These are phyloP conservation scores for Pichia phayaonensis DNA, from an alignment of 805 yeast species.

Conservation along the genomic window DNA sequence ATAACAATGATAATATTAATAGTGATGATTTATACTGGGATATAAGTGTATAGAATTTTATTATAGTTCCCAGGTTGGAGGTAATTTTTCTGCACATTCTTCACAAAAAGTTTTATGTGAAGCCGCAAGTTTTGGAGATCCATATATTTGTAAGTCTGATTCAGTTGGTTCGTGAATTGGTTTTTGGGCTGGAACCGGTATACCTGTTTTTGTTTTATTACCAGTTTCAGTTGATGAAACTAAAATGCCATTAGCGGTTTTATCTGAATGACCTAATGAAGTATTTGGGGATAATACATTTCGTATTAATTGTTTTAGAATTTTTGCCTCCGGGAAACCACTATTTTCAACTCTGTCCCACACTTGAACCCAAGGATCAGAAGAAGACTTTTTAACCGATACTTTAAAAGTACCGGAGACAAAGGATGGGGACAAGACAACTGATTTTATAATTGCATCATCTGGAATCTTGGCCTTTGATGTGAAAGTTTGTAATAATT, in stretches of 20 bases:
- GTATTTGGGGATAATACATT: constrained; percentile 47
- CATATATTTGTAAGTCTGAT: constrained; percentile 1
- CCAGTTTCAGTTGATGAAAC: background rate
- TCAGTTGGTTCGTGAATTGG: constrained; percentile 1
- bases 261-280: constrained; percentile 60
- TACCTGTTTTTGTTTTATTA: background rate
- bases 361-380: constrained; percentile 29
- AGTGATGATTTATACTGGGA: background rate
- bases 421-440: constrained; percentile 39
- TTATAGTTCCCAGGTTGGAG: constrained; percentile 26
- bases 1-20: background rate
- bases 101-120: constrained; percentile 15
- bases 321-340: constrained; percentile 86
- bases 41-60: background rate
- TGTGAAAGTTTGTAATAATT: constrained; percentile 69
- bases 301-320: constrained; percentile 60
- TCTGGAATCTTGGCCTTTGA: constrained; percentile 19
- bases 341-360: constrained; percentile 59
- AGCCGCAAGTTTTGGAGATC: constrained; percentile 10
- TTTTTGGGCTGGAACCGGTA: background rate
- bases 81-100: constrained; percentile 23
- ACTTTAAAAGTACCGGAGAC: constrained; percentile 56
- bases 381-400: constrained; percentile 31
- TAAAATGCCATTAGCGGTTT: constrained; percentile 1
- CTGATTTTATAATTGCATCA: constrained; percentile 40